Percentiles rank a stretch among this genome's conserved stretches.
These are phyloP conservation scores for Neopestalotiopsis clavispora DNA, from an alignment of 2,329 filamentous ascomycete genomes.

Conservation along the genomic window DNA sequence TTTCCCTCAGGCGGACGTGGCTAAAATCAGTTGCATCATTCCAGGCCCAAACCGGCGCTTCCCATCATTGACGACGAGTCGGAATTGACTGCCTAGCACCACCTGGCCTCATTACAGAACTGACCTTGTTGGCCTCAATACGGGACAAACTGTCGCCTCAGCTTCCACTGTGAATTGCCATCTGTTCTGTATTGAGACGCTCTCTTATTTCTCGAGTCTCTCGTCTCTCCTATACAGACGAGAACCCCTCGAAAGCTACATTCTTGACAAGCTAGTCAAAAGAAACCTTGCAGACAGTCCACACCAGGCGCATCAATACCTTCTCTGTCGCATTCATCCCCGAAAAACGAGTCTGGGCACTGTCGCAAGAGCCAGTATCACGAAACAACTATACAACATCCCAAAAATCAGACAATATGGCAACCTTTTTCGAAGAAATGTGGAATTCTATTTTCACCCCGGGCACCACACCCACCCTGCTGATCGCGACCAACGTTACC, in stretches of 20 bases:
- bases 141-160: neutral
- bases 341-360: neutral
- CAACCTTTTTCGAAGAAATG: conserved; percentile 72
- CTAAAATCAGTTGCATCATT: conserved; percentile 17
- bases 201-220: neutral
- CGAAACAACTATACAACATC: no score
- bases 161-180: neutral
- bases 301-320: neutral
- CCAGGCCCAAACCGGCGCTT: neutral
- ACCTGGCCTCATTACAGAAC: conserved; percentile 11
- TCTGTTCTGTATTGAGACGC: neutral
- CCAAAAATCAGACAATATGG: conserved; percentile 46
- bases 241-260: neutral
- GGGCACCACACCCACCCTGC: conserved; percentile 84
- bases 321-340: conserved; percentile 25
- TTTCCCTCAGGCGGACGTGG: conserved; percentile 6
- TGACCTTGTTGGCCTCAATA: neutral
- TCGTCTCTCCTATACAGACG: neutral
- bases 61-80: neutral
- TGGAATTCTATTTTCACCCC: conserved; percentile 95
- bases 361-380: no score
- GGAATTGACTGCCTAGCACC: conserved; percentile 17
- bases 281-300: neutral
- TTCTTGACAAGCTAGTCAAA: neutral
- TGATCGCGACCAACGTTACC: conserved; percentile 86